Percentiles rank a stretch among this genome's conserved stretches.
phyloP scores from a whole-genome alignment of 2,329 filamentous ascomycete species.

The Cercospora citrullina region DNA sequence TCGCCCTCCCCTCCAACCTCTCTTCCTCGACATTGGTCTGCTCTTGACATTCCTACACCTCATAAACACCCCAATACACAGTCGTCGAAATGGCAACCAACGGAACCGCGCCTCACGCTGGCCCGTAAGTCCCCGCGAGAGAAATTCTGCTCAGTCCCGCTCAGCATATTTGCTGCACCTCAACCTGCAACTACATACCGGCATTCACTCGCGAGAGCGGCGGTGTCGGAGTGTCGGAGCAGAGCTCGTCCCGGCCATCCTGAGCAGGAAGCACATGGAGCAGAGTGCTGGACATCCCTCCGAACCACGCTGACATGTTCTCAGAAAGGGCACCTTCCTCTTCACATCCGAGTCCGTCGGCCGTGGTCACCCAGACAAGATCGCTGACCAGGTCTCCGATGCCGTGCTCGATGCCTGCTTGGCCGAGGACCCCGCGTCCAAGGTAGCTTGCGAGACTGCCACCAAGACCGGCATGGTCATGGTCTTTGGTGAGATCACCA shows the following conservation, averaged over 20 bases:
- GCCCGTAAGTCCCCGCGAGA: constrained; percentile 21
- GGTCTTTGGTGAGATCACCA: constrained; percentile 98
- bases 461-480: constrained; percentile 99
- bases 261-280: too few relatives aligned
- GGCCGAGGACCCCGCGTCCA: constrained; percentile 90
- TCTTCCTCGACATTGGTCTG: constrained; percentile 7
- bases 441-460: constrained; percentile 97
- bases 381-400: constrained; percentile 88
- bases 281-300: background rate
- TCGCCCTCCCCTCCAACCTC: constrained; percentile 1
- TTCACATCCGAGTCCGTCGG: constrained; percentile 57
- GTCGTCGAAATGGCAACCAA: constrained; percentile 20
- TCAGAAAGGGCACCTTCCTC: constrained; percentile 32
- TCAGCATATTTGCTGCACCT: background rate
- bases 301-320: background rate
- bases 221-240: background rate
- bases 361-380: constrained; percentile 41
- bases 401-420: constrained; percentile 98
- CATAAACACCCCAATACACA: background rate
- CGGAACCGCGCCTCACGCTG: constrained; percentile 20
- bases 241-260: background rate
- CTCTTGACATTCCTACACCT: constrained; percentile 5
- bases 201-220: background rate
- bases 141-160: background rate
- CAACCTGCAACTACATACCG: background rate